A percentile compares a stretch with the other conserved stretches of the same genome.
phyloP scores from a whole-genome alignment of 1,284 basidiomycete species.

The Sporisorium iseilematis-ciliati region DNA sequence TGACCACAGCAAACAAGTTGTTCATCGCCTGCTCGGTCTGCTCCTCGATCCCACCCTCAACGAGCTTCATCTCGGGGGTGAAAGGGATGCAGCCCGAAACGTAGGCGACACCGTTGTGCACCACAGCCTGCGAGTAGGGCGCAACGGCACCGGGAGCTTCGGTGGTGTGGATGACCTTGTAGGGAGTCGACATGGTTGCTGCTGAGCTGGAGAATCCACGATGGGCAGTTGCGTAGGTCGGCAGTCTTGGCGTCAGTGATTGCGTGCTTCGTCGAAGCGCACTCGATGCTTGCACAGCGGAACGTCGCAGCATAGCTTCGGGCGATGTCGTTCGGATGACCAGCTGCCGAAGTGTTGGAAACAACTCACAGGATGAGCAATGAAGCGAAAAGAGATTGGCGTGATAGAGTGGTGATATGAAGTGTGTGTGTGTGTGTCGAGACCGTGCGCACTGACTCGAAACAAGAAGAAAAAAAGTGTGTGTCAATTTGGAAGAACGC shows the following conservation, averaged over 20 bases:
- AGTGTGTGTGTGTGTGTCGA: neutral
- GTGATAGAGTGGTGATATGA: slow-evolving; percentile 15
- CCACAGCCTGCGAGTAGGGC: slow-evolving; percentile 77
- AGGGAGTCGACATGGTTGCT: slow-evolving; percentile 46
- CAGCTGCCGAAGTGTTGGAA: neutral
- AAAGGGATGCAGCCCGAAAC: slow-evolving; percentile 90
- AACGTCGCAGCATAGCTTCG: neutral
- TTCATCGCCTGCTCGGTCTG: slow-evolving; percentile 87
- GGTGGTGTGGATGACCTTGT: slow-evolving; percentile 64
- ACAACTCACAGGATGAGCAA: slow-evolving; percentile 26
- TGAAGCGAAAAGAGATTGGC: slow-evolving; percentile 3
- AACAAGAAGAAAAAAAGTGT: neutral
- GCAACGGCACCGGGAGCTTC: slow-evolving; percentile 68
- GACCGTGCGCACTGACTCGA: slow-evolving; percentile 8
- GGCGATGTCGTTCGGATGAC: neutral
- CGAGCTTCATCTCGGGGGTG: slow-evolving; percentile 81
- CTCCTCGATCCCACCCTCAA: slow-evolving; percentile 80
- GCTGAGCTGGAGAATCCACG: slow-evolving; percentile 14
- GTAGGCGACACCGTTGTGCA: slow-evolving; percentile 84
- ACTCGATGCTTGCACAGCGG: neutral
- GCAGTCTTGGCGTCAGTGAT: slow-evolving; percentile 18
- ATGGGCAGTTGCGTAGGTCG: neutral
- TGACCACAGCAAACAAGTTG: slow-evolving; percentile 86
- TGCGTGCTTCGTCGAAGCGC: neutral
- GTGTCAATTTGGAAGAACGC: slow-evolving; percentile 10